phyloP scores from a whole-genome alignment of 2,329 filamentous ascomycete genomes.

The Neoascochyta sp. region DNA sequence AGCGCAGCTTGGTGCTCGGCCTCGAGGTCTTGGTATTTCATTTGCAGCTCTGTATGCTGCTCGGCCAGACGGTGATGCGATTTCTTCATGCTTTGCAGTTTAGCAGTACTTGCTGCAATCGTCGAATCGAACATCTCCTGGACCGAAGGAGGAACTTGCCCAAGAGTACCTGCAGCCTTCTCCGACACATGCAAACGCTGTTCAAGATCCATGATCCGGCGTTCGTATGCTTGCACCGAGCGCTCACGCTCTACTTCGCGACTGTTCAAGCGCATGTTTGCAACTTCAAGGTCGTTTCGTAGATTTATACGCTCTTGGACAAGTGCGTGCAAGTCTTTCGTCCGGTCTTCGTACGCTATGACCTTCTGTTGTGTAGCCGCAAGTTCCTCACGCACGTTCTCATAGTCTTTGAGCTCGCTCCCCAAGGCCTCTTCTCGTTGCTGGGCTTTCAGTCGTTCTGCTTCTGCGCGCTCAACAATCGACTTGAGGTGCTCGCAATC shows the following conservation, averaged over 20 bases:
- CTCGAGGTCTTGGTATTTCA: slow-evolving; percentile 43
- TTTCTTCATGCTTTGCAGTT: slow-evolving; percentile 50
- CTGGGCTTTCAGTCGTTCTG: slow-evolving; percentile 55
- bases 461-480: slow-evolving; percentile 66
- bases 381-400: slow-evolving; percentile 38
- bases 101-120: slow-evolving; percentile 46
- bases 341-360: slow-evolving; percentile 26
- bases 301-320: slow-evolving; percentile 58
- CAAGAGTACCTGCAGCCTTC: slow-evolving; percentile 23
- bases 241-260: slow-evolving; percentile 50
- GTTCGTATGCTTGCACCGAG: slow-evolving; percentile 47
- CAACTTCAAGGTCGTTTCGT: slow-evolving; percentile 56
- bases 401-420: slow-evolving; percentile 61
- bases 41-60: slow-evolving; percentile 50
- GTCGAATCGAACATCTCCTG: slow-evolving; percentile 50
- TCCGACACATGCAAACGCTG: slow-evolving; percentile 25
- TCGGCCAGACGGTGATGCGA: slow-evolving; percentile 50
- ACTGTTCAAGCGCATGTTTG: slow-evolving; percentile 56
- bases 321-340: slow-evolving; percentile 49
- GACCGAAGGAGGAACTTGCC: slow-evolving; percentile 39
- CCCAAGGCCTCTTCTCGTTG: slow-evolving; percentile 54
- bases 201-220: slow-evolving; percentile 48
- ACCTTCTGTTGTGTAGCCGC: slow-evolving; percentile 34
- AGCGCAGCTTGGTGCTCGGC: slow-evolving; percentile 29
- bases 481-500: slow-evolving; percentile 64